Base-by-base conservation (phyloP, 2,329 filamentous ascomycete species). In the Rosellinia necatrix region DNA sequence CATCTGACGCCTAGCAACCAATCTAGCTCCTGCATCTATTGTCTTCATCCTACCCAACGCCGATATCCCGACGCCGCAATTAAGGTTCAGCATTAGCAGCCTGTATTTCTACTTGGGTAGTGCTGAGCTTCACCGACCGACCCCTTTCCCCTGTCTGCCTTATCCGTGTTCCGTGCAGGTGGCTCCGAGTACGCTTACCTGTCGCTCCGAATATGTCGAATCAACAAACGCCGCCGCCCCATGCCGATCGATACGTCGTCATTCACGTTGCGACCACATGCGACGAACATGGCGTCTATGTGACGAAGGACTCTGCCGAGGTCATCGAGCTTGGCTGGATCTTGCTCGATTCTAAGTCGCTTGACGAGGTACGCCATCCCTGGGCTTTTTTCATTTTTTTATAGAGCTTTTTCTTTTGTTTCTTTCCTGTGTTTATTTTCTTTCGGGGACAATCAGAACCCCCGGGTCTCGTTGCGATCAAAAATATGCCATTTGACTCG, bases 281-380 rank as follows among this genome's bases (percentile, higher is more conserved):
- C 78, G 94, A 99, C 75, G 94, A 99, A 76, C 94, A 99, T 77
- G 94, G 94, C 62, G 94, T 99, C 64, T 99, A 99, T 76, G 94
- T 99, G 57, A 99, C 94, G 58, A 97, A 97, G 78, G 94, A 99
- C 77, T 97, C 94, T 57, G 94, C 94, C 61, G 94, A 99, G 80
- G 94, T 99, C 65, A 99, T 99, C 75, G 94, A 99, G 83, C 84
- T 99, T 72, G 94, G 93, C 63, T 99, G 94, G 94, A 96, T 97
- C 71, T 79, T 99, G 70, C 82, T 97, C 62, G 92, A 97, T 73
- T 89, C 91, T 64, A 94, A 93, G 79, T 89, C 85, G 62, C 89
- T 92, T 68, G 92, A 97, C 68, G 92, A 97, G 89, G 92, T 96
- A 81, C 76, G 85, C 66, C n/a, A n/a, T n/a, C n/a, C n/a, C n/a